These are phyloP conservation scores for Diatrype stigma DNA, from an alignment of 2,329 filamentous ascomycete species.

Conservation along the genomic window DNA sequence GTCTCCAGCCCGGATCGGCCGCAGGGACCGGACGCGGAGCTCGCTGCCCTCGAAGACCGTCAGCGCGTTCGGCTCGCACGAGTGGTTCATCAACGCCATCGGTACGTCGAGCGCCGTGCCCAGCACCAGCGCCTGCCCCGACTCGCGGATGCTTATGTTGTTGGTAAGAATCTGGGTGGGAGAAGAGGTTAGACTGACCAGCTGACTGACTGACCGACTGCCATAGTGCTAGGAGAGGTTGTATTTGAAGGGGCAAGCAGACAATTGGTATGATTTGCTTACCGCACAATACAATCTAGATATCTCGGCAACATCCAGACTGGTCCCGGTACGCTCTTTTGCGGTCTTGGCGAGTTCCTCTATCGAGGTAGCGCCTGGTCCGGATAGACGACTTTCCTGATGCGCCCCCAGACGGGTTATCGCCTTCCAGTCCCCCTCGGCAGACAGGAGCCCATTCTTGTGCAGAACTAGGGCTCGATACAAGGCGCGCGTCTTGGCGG, in stretches of 20 bases:
- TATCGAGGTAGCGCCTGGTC: constrained; percentile 5
- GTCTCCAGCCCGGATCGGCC: constrained; percentile 25
- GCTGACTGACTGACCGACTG: no score
- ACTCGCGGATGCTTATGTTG: constrained; percentile 16
- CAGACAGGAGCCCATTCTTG: constrained; percentile 14
- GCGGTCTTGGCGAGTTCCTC: constrained; percentile 3
- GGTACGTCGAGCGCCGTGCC: constrained; percentile 28
- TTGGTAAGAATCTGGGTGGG: constrained; percentile 22
- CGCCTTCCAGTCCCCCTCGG: constrained; percentile 7
- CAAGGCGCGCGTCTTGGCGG: constrained; percentile 13
- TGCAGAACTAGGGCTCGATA: constrained; percentile 24
- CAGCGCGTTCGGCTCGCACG: constrained; percentile 31
- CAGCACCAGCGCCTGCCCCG: constrained; percentile 13
- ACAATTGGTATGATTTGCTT: not conserved
- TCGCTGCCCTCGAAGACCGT: constrained; percentile 28
- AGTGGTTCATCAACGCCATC: constrained; percentile 32
- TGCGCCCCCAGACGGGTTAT: constrained; percentile 20
- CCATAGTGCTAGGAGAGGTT: no score
- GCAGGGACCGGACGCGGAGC: constrained; percentile 27
- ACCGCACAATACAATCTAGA: not conserved
- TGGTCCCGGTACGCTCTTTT: constrained; percentile 1
- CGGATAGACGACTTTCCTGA: constrained; percentile 14
- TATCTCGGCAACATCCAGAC: constrained; percentile 1
- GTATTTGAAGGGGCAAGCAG: no score
- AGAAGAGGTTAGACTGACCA: not conserved